Evolutionary conservation across 176 grass and related monocot genomes (phyloP).

Genomic region (Microstegium vimineum): DNA sequence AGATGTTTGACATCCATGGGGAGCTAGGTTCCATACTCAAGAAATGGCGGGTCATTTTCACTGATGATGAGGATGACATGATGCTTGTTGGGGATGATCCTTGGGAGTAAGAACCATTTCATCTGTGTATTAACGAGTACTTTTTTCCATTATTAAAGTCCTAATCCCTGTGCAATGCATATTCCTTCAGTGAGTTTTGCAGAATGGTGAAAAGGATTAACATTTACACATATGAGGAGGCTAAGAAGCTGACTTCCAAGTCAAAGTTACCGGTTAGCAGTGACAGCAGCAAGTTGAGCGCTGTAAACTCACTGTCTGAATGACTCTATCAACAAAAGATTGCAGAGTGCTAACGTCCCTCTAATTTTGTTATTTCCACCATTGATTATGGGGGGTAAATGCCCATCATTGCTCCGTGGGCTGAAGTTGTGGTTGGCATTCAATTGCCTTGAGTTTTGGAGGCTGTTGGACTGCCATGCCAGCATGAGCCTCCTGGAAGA

Average conservation of each 20-base stretch:
- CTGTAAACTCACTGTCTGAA: conserved; percentile 31
- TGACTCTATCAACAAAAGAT: conserved; percentile 24
- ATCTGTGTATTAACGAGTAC: neutral
- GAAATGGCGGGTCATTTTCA: conserved; percentile 75
- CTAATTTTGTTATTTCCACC: conserved; percentile 18
- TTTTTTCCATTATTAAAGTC: neutral
- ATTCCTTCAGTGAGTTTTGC: conserved; percentile 81
- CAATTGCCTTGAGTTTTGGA: conserved; percentile 8
- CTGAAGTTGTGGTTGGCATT: neutral
- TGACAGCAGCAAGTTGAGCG: conserved; percentile 30
- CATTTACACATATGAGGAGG: conserved; percentile 79
- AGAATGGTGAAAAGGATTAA: conserved; percentile 75
- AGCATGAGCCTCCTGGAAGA: conserved; percentile 16
- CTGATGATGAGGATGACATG: conserved; percentile 90
- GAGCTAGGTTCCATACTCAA: conserved; percentile 53
- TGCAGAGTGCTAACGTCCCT: conserved; percentile 28
- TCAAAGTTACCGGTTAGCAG: conserved; percentile 27
- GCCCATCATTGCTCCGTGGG: conserved; percentile 1
- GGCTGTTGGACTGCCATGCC: neutral
- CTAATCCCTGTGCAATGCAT: conserved; percentile 14
- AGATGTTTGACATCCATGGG: conserved; percentile 71
- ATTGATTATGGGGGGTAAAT: neutral
- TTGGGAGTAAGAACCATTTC: conserved; percentile 65
- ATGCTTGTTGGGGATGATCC: conserved; percentile 97
- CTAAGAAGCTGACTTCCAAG: conserved; percentile 60